Conservation (phyloP, 495 filamentous ascomycete species). For the Talaromyces adpressus region DNA sequence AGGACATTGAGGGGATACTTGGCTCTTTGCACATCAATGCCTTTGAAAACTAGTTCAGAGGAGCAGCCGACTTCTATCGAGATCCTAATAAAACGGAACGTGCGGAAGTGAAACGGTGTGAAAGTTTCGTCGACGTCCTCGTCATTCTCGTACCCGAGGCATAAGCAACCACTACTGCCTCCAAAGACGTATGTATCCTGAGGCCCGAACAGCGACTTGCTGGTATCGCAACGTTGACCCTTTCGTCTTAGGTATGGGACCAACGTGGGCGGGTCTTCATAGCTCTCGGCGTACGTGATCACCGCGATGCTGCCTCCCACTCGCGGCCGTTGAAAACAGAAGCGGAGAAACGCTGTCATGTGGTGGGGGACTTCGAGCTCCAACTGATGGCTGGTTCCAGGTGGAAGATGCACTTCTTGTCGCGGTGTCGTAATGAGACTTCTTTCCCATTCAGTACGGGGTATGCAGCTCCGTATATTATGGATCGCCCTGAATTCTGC, state of each 20-base stretch:
- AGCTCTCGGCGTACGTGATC: background rate
- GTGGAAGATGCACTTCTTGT: background rate
- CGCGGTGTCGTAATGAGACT: background rate
- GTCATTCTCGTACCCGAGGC: background rate
- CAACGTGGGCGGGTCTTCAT: background rate
- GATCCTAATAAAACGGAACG: background rate
- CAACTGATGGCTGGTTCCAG: background rate
- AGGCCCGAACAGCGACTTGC: background rate
- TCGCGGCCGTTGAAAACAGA: background rate
- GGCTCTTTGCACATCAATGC: background rate
- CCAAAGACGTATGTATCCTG: background rate
- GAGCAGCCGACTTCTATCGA: background rate
- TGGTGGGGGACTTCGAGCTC: background rate
- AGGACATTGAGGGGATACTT: background rate
- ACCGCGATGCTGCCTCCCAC: background rate
- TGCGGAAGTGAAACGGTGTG: background rate
- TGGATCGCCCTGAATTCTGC: background rate
- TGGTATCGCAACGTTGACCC: background rate
- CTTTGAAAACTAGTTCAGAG: background rate
- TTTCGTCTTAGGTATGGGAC: background rate
- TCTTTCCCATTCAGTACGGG: background rate
- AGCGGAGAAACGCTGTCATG: background rate
- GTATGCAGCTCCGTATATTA: background rate
- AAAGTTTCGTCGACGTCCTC: background rate
- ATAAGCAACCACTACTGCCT: background rate